phyloP scores from a whole-genome alignment of 2,329 filamentous ascomycete genomes.

The Dactylellina leptospora region DNA sequence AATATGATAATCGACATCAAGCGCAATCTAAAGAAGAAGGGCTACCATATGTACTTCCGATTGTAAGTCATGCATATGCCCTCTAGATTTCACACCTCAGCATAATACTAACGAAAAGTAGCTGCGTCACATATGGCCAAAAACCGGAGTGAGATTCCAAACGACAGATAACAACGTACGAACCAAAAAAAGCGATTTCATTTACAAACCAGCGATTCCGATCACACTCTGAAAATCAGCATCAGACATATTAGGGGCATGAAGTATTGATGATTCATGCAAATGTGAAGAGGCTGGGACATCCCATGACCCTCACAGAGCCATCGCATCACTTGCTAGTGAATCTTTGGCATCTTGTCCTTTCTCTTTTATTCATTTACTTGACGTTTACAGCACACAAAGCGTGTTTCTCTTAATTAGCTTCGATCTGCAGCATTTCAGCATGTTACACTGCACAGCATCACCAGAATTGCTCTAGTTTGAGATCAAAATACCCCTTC shows the following conservation, averaged over 20 bases:
- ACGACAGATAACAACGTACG: no score
- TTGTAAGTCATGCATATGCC: constrained; percentile 25
- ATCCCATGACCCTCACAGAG: no score
- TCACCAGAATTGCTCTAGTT: no score
- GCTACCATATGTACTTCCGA: constrained; percentile 48
- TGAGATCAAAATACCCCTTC: no score
- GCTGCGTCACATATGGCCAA: constrained; percentile 46
- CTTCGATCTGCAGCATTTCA: background rate
- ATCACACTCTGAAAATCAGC: no score
- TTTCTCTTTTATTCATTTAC: background rate
- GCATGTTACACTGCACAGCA: background rate
- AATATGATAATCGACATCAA: constrained; percentile 37
- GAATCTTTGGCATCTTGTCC: no score
- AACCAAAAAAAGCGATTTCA: no score
- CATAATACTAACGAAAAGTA: constrained; percentile 16
- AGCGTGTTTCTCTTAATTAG: background rate
- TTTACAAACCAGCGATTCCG: no score
- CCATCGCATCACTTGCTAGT: no score
- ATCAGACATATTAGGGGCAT: no score
- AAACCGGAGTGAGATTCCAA: constrained; percentile 42
- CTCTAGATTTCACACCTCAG: background rate
- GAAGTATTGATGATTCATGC: no score
- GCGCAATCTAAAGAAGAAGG: constrained; percentile 42
- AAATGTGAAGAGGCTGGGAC: no score
- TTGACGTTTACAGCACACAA: background rate